Percentiles rank a stretch among this genome's conserved stretches.
Conservation (phyloP, 2,329 filamentous ascomycete genomes). For the Dactylellina leptospora region DNA sequence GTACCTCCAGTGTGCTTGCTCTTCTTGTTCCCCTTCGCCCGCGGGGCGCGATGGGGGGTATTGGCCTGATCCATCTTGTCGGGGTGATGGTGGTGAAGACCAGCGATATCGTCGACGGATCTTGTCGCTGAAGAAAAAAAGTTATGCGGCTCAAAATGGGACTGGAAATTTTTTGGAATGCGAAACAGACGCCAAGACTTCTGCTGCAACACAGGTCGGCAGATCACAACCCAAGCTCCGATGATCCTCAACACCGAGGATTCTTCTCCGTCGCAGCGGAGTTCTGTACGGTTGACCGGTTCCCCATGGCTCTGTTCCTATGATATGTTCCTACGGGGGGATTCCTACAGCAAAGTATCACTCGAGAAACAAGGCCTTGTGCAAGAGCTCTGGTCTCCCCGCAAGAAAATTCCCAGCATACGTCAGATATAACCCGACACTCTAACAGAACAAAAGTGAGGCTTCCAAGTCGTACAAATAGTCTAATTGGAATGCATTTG, state of each 20-base stretch:
- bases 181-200: constrained; percentile 27
- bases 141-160: constrained; percentile 20
- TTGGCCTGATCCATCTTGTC: constrained; percentile 50
- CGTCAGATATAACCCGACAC: too few relatives aligned
- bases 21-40: constrained; percentile 44
- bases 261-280: too few relatives aligned
- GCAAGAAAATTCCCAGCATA: too few relatives aligned
- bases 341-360: too few relatives aligned
- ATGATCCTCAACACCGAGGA: neutral
- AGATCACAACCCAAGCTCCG: neutral
- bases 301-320: too few relatives aligned
- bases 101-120: neutral
- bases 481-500: too few relatives aligned
- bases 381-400: too few relatives aligned
- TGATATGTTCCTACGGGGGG: too few relatives aligned
- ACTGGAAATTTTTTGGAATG: constrained; percentile 15
- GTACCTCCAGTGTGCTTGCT: constrained; percentile 67
- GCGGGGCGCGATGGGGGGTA: constrained; percentile 42
- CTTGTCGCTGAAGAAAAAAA: constrained; percentile 17
- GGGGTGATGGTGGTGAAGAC: neutral
- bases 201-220: neutral
- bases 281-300: too few relatives aligned
- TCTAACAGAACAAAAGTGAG: too few relatives aligned
- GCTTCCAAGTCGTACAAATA: too few relatives aligned
- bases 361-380: too few relatives aligned